phyloP scores from a whole-genome alignment of 78 protist species.

The Dictyostelium citrinum region DNA sequence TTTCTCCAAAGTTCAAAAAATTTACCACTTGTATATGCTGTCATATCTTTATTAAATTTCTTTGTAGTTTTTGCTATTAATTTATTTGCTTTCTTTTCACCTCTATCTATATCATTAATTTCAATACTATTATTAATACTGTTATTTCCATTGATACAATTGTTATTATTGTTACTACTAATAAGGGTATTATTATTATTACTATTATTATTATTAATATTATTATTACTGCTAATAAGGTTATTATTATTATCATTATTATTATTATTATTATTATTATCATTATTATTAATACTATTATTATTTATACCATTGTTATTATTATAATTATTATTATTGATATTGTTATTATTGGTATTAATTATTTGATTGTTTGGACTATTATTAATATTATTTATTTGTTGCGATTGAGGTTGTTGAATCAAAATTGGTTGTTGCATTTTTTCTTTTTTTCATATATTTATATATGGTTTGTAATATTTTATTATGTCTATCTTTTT shows the following conservation, averaged over 20 bases:
- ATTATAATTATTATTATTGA: too few relatives aligned
- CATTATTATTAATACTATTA: too few relatives aligned
- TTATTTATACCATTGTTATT: too few relatives aligned
- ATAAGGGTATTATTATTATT: not conserved
- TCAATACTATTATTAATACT: not conserved
- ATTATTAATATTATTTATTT: not conserved
- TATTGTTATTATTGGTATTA: too few relatives aligned
- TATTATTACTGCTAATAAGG: too few relatives aligned
- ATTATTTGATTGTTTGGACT: not conserved
- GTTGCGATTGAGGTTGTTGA: not conserved
- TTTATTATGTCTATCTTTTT: not conserved
- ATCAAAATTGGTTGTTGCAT: not conserved
- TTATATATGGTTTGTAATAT: not conserved
- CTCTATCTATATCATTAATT: not conserved
- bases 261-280: too few relatives aligned
- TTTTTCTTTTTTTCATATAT: not conserved
- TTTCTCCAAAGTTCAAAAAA: slow-evolving; percentile 3
- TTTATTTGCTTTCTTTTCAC: slow-evolving; percentile 1
- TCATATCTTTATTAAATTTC: not conserved
- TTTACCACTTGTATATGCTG: not conserved
- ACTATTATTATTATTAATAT: not conserved
- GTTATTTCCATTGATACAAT: not conserved
- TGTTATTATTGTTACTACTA: not conserved
- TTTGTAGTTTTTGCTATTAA: not conserved
- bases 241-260: too few relatives aligned